Conservation (phyloP, 805 yeast genomes). For the Ogataea siamensis region DNA sequence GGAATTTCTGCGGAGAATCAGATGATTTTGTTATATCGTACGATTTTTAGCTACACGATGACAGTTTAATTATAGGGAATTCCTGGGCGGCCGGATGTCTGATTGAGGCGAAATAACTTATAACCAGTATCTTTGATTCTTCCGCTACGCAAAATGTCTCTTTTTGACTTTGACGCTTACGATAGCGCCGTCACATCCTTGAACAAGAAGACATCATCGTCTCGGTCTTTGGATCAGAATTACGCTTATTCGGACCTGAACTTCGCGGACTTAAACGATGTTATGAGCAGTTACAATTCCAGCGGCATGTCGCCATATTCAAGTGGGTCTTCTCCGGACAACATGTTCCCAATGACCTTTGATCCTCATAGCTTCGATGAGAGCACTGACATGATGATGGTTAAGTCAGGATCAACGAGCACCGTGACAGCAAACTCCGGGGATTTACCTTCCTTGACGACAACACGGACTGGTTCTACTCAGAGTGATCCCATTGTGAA, state of each 20-base stretch:
- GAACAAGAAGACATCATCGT: conserved; percentile 6
- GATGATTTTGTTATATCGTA: conserved; percentile 1
- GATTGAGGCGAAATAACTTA: background rate
- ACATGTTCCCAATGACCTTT: conserved; percentile 26
- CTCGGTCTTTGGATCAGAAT: conserved; percentile 5
- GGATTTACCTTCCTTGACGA: conserved; percentile 12
- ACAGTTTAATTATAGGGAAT: background rate
- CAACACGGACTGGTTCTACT: conserved; percentile 17
- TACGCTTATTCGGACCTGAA: conserved; percentile 30
- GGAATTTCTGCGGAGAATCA: background rate
- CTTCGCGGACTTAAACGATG: conserved; percentile 33
- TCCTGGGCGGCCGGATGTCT: background rate
- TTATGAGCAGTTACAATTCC: conserved; percentile 30
- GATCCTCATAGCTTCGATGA: conserved; percentile 5
- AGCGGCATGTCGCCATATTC: conserved; percentile 36
- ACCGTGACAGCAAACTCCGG: conserved; percentile 25
- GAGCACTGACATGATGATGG: conserved; percentile 18
- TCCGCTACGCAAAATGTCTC: conserved; percentile 19
- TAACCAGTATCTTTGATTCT: background rate
- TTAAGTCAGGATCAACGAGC: conserved; percentile 29
- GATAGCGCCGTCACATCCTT: conserved; percentile 31
- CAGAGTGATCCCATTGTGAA: conserved; percentile 2
- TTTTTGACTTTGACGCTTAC: conserved; percentile 33
- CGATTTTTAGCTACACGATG: conserved; percentile 1
- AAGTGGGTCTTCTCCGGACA: conserved; percentile 39